Conservation (phyloP, 1,284 basidiomycete species). For the Puccinia novopanici region DNA sequence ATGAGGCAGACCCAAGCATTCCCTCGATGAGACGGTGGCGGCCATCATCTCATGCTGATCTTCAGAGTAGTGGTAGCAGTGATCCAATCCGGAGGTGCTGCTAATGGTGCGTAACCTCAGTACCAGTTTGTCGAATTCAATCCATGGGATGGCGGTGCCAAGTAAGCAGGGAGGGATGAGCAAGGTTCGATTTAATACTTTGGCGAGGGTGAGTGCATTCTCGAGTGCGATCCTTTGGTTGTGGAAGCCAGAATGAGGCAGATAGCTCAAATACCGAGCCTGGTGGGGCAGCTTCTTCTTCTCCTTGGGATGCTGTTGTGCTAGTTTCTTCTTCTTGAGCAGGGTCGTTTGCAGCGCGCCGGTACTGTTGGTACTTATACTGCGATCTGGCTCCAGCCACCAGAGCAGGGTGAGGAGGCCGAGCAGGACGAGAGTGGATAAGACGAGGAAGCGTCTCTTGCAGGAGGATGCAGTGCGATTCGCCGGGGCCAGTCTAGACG, state of each 20-base stretch:
- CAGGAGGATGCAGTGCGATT: not conserved
- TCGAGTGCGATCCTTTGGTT: slow-evolving; percentile 80
- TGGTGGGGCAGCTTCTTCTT: too few species aligned
- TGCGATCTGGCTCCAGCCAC: not conserved
- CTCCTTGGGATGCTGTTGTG: too few species aligned
- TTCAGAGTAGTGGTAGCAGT: not conserved
- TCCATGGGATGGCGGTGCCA: slow-evolving; percentile 58
- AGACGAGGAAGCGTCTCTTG: not conserved
- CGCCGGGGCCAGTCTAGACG: not conserved
- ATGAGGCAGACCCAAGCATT: slow-evolving; percentile 24
- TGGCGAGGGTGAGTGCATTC: slow-evolving; percentile 72
- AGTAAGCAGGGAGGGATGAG: slow-evolving; percentile 68
- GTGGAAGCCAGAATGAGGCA: slow-evolving; percentile 66
- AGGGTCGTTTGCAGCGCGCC: not conserved
- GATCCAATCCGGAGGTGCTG: slow-evolving; percentile 3
- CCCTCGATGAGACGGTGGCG: not conserved
- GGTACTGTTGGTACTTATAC: not conserved
- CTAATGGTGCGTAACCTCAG: slow-evolving; percentile 7
- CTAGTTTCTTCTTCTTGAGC: too few species aligned
- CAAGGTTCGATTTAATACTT: slow-evolving; percentile 71
- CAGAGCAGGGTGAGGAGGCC: not conserved
- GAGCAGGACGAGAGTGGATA: not conserved
- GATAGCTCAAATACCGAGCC: slow-evolving; percentile 51
- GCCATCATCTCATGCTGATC: not conserved
- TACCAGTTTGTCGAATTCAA: slow-evolving; percentile 31